Conservation (phyloP, 176 grass and related monocot species). For the Aegilops umbellulata region DNA sequence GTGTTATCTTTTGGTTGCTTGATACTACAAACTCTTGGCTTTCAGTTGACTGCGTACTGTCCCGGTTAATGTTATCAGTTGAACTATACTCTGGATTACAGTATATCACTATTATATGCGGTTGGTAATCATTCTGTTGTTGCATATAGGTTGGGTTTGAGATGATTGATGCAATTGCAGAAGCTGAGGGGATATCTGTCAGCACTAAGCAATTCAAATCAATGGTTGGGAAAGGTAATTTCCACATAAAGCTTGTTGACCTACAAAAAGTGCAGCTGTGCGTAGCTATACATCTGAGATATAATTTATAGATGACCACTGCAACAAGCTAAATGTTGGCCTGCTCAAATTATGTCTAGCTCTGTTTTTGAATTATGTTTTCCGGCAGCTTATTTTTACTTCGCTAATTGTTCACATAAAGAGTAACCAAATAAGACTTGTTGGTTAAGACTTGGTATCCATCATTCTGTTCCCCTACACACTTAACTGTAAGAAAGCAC, state of each 20-base stretch:
- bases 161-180: conserved; percentile 80
- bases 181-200: conserved; percentile 80
- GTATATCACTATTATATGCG: not conserved
- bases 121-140: not conserved
- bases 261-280: not conserved
- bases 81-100: not conserved
- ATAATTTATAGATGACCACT: not conserved
- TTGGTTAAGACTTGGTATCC: not conserved
- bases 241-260: not conserved
- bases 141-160: conserved; percentile 78
- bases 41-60: not conserved
- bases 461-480: not conserved
- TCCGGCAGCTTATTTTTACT: not conserved
- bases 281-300: not conserved
- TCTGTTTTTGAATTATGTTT: not conserved
- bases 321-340: not conserved
- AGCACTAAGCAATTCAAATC: conserved; percentile 69
- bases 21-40: not conserved
- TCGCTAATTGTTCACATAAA: not conserved
- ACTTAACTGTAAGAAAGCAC: not conserved
- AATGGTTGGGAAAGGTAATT: conserved; percentile 75
- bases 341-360: not conserved
- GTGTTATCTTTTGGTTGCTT: not conserved
- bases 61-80: not conserved
- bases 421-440: not conserved